phyloP scores from a whole-genome alignment of 768 basidiomycete species.

The Leccinellum albellum region DNA sequence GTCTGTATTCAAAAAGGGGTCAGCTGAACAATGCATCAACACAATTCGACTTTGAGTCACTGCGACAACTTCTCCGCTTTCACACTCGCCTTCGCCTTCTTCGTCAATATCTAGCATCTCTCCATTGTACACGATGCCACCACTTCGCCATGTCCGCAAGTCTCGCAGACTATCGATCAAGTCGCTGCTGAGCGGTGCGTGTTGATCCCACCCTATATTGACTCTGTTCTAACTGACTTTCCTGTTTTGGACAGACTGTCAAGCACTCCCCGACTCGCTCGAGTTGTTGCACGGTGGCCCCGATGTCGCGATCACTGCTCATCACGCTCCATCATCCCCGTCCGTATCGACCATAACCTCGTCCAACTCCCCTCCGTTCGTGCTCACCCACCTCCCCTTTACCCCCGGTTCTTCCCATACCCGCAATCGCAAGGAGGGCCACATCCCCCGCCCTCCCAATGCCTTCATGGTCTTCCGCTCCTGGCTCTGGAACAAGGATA shows the following conservation, averaged over 20 bases:
- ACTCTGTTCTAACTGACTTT: constrained; percentile 29
- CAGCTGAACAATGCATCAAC: constrained; percentile 4
- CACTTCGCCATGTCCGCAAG: constrained; percentile 34
- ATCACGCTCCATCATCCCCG: constrained; percentile 4
- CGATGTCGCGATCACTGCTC: constrained; percentile 7
- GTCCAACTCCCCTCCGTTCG: constrained; percentile 14
- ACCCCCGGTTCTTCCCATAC: constrained; percentile 37
- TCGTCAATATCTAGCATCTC: not conserved
- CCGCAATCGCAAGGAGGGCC: constrained; percentile 40
- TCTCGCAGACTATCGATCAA: constrained; percentile 45
- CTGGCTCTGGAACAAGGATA: constrained; percentile 52
- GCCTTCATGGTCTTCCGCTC: constrained; percentile 85
- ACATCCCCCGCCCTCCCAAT: constrained; percentile 77
- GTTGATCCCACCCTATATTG: constrained; percentile 19
- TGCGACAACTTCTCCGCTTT: not conserved
- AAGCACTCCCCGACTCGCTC: constrained; percentile 17
- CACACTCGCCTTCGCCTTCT: not conserved
- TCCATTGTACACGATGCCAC: constrained; percentile 26
- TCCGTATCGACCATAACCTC: constrained; percentile 16
- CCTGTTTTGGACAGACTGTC: constrained; percentile 33
- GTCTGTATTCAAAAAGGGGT: constrained; percentile 32
- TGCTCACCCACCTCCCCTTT: constrained; percentile 27
- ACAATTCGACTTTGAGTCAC: not conserved
- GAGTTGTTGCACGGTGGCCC: constrained; percentile 20
- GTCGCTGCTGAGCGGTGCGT: constrained; percentile 33